These are phyloP conservation scores for Solanum chmielewskii DNA, from an alignment of 257 asterid species.

Conservation along the genomic window DNA sequence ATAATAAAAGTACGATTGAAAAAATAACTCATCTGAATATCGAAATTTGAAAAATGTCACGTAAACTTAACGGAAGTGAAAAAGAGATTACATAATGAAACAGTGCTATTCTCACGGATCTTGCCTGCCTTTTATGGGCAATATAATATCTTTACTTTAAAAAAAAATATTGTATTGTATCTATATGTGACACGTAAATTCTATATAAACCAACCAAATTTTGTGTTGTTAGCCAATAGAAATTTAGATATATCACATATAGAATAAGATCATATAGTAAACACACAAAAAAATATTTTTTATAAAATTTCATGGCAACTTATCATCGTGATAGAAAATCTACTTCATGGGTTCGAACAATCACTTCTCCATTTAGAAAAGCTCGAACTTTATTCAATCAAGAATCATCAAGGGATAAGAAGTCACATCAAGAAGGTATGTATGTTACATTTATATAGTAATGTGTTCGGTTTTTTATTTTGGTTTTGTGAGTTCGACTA, in stretches of 20 bases:
- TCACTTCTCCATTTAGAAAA: constrained; percentile 21
- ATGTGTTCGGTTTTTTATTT: background rate
- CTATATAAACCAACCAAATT: background rate
- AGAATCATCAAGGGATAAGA: constrained; percentile 7
- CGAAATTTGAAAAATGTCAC: rapidly evolving
- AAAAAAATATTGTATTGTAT: background rate
- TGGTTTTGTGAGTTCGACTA: background rate
- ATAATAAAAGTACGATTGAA: too few species aligned
- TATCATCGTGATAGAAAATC: background rate
- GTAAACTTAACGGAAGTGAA: background rate
- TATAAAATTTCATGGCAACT: background rate
- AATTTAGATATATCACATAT: background rate
- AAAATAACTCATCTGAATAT: too few species aligned
- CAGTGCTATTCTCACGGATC: constrained; percentile 25
- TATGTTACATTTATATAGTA: background rate
- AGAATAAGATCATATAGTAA: background rate
- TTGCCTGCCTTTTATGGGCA: constrained; percentile 9
- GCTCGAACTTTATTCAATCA: constrained; percentile 29
- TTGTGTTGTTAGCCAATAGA: background rate
- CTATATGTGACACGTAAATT: background rate
- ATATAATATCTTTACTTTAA: background rate
- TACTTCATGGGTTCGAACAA: constrained; percentile 14
- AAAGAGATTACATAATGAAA: background rate
- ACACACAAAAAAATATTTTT: background rate
- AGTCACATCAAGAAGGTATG: constrained; percentile 13